Evolutionary conservation across 2,329 filamentous ascomycete genomes (phyloP), one percentile per base, ranked within the genome.

Genomic region (Cadophora sp.): DNA sequence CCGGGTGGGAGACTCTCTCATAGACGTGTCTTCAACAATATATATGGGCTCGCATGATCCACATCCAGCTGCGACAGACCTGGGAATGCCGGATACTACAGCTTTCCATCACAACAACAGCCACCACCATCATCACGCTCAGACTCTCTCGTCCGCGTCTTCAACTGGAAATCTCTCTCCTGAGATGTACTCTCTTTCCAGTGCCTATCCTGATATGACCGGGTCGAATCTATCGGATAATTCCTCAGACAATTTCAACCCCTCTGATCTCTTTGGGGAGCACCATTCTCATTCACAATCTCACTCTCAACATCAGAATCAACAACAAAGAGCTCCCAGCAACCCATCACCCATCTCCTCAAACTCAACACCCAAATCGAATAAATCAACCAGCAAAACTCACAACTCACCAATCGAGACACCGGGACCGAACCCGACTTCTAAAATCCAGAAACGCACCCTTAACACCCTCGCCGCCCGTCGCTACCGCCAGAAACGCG

Each of bases 391-490:
- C 18, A 41, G 27, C 30, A 63, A 45, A 22, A 3, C 45, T 41
- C 3, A 13, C 36, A 22, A 22, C 18, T 30, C 59, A 20, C 36
- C 22, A 22, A 4, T 36, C 48, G 33, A 50, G n/a, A 24, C 30
- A 22, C 14, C 48, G 16, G 20, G 20, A 24, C 24, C 22, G 45
- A 24, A 64, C 18, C 47, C 30, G n/a, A 51, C 33, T 50, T 45
- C 45, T 1, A 68, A 68, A 56, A 62, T 76, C 41, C 68, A 76
- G 41, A 91, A 91, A 77, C 87, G 90, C 33, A 85, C 87, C 68
- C 85, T 87, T 68, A 92, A 92, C 77, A 92, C 89, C 16, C 83
- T 91, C 68, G 89, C 90, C n/a, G 90, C 90, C 36, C 84, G 88
- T 68, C 88, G 89, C 68, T 92, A 91, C 75, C 87, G 90, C 30